Evolutionary conservation across 495 filamentous ascomycete genomes (phyloP).

Genomic region (Podospora pseudopauciseta): DNA sequence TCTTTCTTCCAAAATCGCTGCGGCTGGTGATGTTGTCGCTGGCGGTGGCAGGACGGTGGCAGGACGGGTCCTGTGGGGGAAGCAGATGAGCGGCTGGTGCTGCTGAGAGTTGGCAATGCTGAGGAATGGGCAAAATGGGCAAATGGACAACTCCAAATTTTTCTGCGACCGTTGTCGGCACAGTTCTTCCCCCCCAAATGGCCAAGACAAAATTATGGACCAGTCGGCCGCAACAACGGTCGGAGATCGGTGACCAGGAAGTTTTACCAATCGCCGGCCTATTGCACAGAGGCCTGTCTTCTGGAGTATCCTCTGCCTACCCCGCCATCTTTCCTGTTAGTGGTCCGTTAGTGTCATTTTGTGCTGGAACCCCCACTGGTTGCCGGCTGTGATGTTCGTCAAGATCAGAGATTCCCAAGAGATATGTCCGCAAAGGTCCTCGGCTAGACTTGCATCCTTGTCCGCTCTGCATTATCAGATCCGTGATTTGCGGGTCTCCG

Average conservation of each 20-base stretch:
- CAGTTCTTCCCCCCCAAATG: background rate
- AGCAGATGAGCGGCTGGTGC: background rate
- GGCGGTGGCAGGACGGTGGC: background rate
- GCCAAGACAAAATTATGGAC: conserved; percentile 21
- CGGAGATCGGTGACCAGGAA: conserved; percentile 13
- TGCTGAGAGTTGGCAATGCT: background rate
- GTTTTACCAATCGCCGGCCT: conserved; percentile 3
- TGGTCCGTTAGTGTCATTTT: background rate
- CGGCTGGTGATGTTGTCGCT: conserved; percentile 8
- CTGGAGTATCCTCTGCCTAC: conserved; percentile 4
- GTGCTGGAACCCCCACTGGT: background rate
- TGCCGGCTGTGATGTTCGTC: background rate
- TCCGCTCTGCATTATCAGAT: conserved; percentile 22
- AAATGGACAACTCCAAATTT: conserved; percentile 16
- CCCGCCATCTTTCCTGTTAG: conserved; percentile 5
- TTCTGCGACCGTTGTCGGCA: conserved; percentile 22
- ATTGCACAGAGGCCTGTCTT: background rate
- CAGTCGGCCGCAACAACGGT: conserved; percentile 12
- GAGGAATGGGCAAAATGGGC: conserved; percentile 7
- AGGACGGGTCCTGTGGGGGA: background rate
- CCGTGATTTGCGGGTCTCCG: conserved; percentile 22
- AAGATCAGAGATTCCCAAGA: conserved; percentile 16
- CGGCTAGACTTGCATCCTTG: conserved; percentile 18
- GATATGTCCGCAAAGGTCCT: conserved; percentile 6
- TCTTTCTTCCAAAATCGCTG: background rate